Base-by-base conservation (phyloP, 1,139 yeast species). In the Taphrina confusa region DNA sequence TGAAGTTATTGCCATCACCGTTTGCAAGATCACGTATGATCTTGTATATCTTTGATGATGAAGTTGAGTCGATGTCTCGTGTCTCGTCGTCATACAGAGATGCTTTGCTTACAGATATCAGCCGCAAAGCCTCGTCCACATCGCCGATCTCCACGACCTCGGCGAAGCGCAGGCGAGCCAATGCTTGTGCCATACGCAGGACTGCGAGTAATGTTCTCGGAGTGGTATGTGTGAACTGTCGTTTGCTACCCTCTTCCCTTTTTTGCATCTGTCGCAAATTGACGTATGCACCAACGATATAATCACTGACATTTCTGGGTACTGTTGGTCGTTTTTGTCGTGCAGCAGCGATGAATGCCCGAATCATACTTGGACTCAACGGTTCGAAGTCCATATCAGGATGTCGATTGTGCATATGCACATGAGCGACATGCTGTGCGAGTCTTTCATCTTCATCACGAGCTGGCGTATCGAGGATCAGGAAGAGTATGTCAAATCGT, bases 131-230 rank as follows among this genome's bases (percentile, higher is more conserved):
- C 75, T 94, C 99, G 70, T 94, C 97, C 37, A 94, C 97, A 73
- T 94, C 98, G 63, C 81, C 87, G 57, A 78, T 75, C 27, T 78
- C 79, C 6, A 94, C 98, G 14, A 72, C 75, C 64, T 85, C 79
- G 62, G 85, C 84, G 71, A 92, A 88, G 69, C 97, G 80, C 64
- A 94, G 78, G 69, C 97, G 82, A 0, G 98, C 97, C 65, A 87
- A 79, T 0, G 97, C 98, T 74, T 92, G 97, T 0, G 98, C 82
- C 80, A 94, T 79, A 75, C 99, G 85, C 68, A 94, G 76, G 59
- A 94, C 85, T 67, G 95, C 98, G 65, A 94, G 78, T 65, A 94
- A 78, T 1, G 97, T 90, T 78, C 99, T 85, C 61, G 97, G 97
- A 0, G 98, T 90, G 25, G 95, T 86, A 73, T 91, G 97, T 51